Evolutionary conservation across 108 stramenopile genomes (phyloP).

Genomic region (Chaetoceros tenuissimus): DNA sequence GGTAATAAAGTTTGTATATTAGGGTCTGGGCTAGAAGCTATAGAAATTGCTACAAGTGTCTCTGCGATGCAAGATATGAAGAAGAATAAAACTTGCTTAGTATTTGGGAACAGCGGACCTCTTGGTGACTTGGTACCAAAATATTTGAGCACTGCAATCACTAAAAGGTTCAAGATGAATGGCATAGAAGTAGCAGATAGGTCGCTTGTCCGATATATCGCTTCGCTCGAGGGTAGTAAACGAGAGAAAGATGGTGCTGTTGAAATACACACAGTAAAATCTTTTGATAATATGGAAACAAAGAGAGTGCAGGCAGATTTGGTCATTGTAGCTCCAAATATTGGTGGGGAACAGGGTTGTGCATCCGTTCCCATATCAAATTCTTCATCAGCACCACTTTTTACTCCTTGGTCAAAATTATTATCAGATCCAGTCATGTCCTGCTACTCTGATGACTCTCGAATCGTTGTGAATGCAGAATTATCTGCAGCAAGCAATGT

Average conservation of each 20-base stretch:
- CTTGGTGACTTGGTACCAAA: constrained; percentile 47
- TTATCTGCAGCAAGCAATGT: constrained; percentile 56
- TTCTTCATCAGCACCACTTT: constrained; percentile 18
- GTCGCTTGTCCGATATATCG: constrained; percentile 64
- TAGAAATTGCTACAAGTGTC: constrained; percentile 53
- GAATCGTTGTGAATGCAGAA: constrained; percentile 41
- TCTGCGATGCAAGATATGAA: constrained; percentile 7
- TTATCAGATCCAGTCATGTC: constrained; percentile 46
- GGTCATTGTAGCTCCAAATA: constrained; percentile 62
- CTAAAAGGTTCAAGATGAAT: constrained; percentile 45
- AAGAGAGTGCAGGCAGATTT: constrained; percentile 37
- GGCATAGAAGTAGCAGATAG: constrained; percentile 65
- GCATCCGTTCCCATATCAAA: constrained; percentile 43
- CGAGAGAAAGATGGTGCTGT: constrained; percentile 11
- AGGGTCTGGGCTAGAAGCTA: constrained; percentile 76
- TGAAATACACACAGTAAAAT: constrained; percentile 70
- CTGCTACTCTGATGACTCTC: constrained; percentile 39
- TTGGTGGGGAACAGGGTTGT: constrained; percentile 53
- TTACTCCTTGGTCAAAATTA: constrained; percentile 37
- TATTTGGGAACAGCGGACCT: constrained; percentile 54
- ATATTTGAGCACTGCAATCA: constrained; percentile 59
- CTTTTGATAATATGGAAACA: constrained; percentile 67
- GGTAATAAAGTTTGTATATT: constrained; percentile 58
- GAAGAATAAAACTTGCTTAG: constrained; percentile 36
- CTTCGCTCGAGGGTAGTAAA: constrained; percentile 5